These are phyloP conservation scores for Mycena citricolor DNA, from an alignment of 1,284 basidiomycete genomes.

Conservation along the genomic window DNA sequence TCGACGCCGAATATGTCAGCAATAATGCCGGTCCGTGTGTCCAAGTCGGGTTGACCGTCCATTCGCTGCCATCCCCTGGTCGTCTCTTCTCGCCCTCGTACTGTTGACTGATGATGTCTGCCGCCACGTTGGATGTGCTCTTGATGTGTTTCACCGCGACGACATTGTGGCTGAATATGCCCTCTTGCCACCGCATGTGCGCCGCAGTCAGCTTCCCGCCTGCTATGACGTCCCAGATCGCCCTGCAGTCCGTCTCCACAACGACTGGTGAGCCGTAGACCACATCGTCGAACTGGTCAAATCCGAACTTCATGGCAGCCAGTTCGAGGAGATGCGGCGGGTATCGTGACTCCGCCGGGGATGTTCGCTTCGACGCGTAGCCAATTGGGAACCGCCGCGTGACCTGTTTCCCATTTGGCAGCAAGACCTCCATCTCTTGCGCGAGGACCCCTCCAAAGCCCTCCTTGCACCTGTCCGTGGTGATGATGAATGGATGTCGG, in stretches of 20 bases:
- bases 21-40: slow-evolving; percentile 25
- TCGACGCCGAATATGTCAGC: too few species aligned
- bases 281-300: slow-evolving; percentile 31
- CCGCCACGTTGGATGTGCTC: slow-evolving; percentile 25
- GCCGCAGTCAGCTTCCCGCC: slow-evolving; percentile 26
- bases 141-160: slow-evolving; percentile 28
- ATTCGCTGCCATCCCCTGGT: slow-evolving; percentile 31
- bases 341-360: slow-evolving; percentile 29
- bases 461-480: slow-evolving; percentile 32
- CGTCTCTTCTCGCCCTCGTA: slow-evolving; percentile 1
- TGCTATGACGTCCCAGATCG: slow-evolving; percentile 26
- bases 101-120: slow-evolving; percentile 28
- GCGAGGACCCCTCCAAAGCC: slow-evolving; percentile 32
- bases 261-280: slow-evolving; percentile 30
- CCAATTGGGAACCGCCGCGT: slow-evolving; percentile 27
- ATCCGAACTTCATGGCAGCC: slow-evolving; percentile 29
- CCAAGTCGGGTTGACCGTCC: slow-evolving; percentile 31
- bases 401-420: slow-evolving; percentile 24
- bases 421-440: slow-evolving; percentile 24
- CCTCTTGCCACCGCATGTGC: slow-evolving; percentile 31
- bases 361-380: slow-evolving; percentile 32
- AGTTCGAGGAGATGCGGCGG: slow-evolving; percentile 35
- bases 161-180: slow-evolving; percentile 27
- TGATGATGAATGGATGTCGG: slow-evolving; percentile 33
- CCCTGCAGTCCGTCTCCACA: slow-evolving; percentile 33